Evolutionary conservation across 441 rosid genomes (phyloP), one percentile per base, ranked within the genome.

Genomic region (Aquilaria agallochum): DNA sequence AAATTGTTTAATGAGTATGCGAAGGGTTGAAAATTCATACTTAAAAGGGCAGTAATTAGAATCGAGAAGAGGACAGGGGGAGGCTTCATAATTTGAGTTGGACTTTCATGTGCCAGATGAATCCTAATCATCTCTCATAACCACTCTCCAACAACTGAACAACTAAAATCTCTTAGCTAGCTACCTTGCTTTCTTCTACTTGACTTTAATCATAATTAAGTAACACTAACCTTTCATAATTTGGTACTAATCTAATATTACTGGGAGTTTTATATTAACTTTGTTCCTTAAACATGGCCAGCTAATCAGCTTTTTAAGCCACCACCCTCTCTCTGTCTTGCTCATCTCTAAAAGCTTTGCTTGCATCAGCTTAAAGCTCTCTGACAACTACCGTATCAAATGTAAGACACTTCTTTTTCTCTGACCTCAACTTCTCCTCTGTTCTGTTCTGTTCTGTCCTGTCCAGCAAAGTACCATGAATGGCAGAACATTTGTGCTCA

Each of bases 401-500:
- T 40, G 42, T 2, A 36, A 36, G 42, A 36, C 42, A 36, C 42
- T 36, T 36, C 42, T 8, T 36, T 36, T 36, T 36, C 42, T 36
- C 42, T 8, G 7, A 36, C 7, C 42, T 36, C 42, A 36, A 36
- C 27, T 5, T 4, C 7, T 8, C 7, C 42, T 36, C 42, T 36
- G 6, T 2, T 36, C 42, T 36, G 42, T 36, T 36, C 42, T 36
- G 42, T 36, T 3, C 42, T 36, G 27, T 20, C 27, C 27, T 20
- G 27, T 20, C 27, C 27, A 36, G 42, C 42, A 36, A 36, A 36
- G 6, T 36, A 36, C 3, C 1, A 93, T 88, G 97, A 84, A 48
- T 60, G 84, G 75, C 31, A 88, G 96, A 72, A 85, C 74, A 53
- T 78, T 76, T 36, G 88, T 87, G 11, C 66, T 90, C 70, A 83